phyloP scores from a whole-genome alignment of 345 rosid species.

The Bretschneidera sinensis region DNA sequence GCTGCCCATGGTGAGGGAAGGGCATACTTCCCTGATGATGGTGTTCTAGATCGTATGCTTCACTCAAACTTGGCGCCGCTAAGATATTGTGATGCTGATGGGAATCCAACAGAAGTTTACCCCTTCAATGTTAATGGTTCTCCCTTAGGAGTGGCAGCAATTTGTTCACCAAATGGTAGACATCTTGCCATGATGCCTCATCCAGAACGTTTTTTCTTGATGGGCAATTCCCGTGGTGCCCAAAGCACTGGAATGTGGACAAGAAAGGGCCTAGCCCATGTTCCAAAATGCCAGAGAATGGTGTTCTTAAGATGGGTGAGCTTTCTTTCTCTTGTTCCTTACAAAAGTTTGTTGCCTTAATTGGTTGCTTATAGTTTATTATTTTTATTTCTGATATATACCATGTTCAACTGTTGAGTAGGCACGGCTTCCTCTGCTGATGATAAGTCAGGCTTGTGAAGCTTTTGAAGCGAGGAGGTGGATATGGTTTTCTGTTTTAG shows the following conservation, averaged over 20 bases:
- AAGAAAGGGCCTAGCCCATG: conserved; percentile 93
- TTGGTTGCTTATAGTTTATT: no score
- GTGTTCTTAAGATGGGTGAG: conserved; percentile 42
- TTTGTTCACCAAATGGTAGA: conserved; percentile 92
- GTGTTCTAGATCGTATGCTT: conserved; percentile 66
- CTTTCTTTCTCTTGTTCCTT: background rate
- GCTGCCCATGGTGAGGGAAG: conserved; percentile 96
- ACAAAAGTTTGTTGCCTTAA: no score
- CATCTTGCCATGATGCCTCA: conserved; percentile 99
- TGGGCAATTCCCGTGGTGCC: conserved; percentile 99
- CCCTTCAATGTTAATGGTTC: conserved; percentile 96
- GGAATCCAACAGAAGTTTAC: conserved; percentile 69
- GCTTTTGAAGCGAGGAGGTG: background rate
- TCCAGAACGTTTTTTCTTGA: conserved; percentile 94
- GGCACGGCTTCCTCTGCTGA: background rate
- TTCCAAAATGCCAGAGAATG: conserved; percentile 96
- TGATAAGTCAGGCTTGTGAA: background rate
- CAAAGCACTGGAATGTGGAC: conserved; percentile 71
- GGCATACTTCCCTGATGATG: conserved; percentile 88
- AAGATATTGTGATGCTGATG: conserved; percentile 86
- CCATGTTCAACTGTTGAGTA: background rate
- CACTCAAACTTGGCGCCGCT: conserved; percentile 71
- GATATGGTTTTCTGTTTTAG: background rate
- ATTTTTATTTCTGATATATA: background rate
- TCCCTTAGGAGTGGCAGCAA: conserved; percentile 82